A percentile compares a stretch with the other conserved stretches of the same genome.
These are phyloP conservation scores for Arthroderma sp. DNA, from an alignment of 2,329 filamentous ascomycete genomes.

Conservation along the genomic window DNA sequence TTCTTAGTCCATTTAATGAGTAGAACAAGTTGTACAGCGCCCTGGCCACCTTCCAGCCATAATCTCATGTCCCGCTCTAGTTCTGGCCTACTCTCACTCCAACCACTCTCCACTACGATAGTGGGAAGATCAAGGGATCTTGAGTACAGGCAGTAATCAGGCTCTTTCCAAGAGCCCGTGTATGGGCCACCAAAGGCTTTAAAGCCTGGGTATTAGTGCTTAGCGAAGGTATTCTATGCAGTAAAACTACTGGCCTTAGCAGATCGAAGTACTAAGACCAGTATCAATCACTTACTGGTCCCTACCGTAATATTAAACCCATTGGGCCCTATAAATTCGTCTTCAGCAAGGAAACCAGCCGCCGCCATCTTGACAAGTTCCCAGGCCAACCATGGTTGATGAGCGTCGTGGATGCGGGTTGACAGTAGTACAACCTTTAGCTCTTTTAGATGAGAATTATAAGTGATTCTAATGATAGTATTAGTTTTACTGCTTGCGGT, in stretches of 20 bases:
- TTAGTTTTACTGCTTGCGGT: too few species aligned
- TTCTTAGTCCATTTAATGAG: neutral
- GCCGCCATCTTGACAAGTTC: neutral
- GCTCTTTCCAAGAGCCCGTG: conserved; percentile 9
- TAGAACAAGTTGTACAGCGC: neutral
- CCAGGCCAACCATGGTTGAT: neutral
- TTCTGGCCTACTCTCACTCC: conserved; percentile 4
- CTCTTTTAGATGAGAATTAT: neutral
- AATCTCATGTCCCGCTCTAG: conserved; percentile 6
- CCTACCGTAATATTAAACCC: too few species aligned
- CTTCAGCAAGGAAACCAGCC: too few species aligned
- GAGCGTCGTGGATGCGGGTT: neutral
- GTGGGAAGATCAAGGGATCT: neutral
- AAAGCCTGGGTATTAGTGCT: too few species aligned
- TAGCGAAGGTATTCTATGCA: too few species aligned
- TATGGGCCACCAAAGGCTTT: conserved; percentile 1
- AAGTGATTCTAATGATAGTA: too few species aligned
- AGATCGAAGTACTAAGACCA: too few species aligned
- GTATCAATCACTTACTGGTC: too few species aligned
- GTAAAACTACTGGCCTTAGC: too few species aligned
- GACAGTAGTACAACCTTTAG: neutral
- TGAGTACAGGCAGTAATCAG: conserved; percentile 7
- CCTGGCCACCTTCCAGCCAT: conserved; percentile 6
- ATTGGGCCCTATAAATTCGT: neutral
- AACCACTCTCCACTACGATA: conserved; percentile 2